Evolutionary conservation across 176 grass and related monocot genomes (phyloP).

Genomic region (Secale cereale): DNA sequence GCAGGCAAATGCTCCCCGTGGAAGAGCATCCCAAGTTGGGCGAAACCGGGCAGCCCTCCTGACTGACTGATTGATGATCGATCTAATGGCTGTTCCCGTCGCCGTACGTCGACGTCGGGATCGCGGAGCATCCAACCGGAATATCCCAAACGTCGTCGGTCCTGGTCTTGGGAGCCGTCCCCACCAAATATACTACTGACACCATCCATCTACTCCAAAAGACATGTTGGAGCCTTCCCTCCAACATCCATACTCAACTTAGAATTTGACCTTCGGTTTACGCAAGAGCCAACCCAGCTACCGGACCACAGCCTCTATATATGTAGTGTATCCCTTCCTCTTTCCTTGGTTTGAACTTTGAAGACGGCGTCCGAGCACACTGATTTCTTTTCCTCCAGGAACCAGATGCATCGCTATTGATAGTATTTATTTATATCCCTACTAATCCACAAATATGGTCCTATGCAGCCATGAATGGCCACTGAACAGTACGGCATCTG

Average conservation of each 20-base stretch:
- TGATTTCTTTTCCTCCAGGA: slow-evolving; percentile 2
- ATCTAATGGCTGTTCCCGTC: slow-evolving; percentile 3
- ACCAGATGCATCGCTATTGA: slow-evolving; percentile 8
- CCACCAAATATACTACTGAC: slow-evolving; percentile 18
- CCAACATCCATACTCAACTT: not conserved
- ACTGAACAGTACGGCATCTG: not conserved
- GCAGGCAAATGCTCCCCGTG: slow-evolving; percentile 19
- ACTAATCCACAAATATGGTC: slow-evolving; percentile 30
- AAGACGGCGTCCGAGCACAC: not conserved
- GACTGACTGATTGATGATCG: too few species aligned
- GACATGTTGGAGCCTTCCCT: not conserved
- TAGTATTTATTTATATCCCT: too few species aligned
- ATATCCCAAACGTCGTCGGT: slow-evolving; percentile 26
- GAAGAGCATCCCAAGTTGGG: slow-evolving; percentile 10
- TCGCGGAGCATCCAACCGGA: slow-evolving; percentile 29
- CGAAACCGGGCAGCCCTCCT: not conserved
- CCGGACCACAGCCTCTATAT: not conserved
- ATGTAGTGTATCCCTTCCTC: not conserved
- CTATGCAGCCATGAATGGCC: slow-evolving; percentile 2
- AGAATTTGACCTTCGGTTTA: not conserved
- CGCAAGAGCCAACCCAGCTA: not conserved
- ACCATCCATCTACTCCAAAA: not conserved
- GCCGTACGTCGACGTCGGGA: not conserved
- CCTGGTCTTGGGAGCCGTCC: not conserved
- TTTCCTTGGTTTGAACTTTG: not conserved